Conservation (phyloP, 2,329 filamentous ascomycete species). For the Alternaria ventricosa region DNA sequence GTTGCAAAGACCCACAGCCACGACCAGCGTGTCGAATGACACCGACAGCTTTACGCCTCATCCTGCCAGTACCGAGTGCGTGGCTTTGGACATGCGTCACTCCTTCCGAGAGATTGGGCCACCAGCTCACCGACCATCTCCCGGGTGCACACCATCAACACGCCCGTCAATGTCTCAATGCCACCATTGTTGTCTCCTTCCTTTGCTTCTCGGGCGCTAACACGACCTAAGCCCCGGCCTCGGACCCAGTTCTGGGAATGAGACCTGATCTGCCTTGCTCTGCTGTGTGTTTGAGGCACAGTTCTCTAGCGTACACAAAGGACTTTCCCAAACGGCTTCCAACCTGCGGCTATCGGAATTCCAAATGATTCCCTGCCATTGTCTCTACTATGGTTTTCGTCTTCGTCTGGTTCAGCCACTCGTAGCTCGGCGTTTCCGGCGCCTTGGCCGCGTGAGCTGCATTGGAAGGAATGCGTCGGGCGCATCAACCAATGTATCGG, state of each 20-base stretch:
- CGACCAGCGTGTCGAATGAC: conserved; percentile 12
- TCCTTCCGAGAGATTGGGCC: conserved; percentile 12
- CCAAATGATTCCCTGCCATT: not conserved
- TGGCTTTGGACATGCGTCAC: conserved; percentile 9
- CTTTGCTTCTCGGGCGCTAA: not conserved
- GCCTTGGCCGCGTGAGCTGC: conserved; percentile 8
- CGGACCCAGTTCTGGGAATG: not conserved
- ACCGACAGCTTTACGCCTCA: conserved; percentile 10
- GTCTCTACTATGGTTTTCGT: not conserved
- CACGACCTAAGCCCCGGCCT: not conserved
- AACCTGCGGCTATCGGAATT: not conserved
- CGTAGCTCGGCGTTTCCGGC: conserved; percentile 3
- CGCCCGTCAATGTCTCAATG: conserved; percentile 2
- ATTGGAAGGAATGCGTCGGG: conserved; percentile 16
- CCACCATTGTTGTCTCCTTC: not conserved
- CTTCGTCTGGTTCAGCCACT: not conserved
- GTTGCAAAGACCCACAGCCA: conserved; percentile 13
- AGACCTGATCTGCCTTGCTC: not conserved
- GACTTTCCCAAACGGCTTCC: not conserved
- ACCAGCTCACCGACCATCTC: conserved; percentile 10
- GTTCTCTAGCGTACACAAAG: not conserved
- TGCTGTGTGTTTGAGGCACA: not conserved
- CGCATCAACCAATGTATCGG: conserved; percentile 13
- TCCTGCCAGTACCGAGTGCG: conserved; percentile 2
- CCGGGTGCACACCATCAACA: conserved; percentile 10